These are phyloP conservation scores for Paramecium tetraurelia DNA, from an alignment of 73 alveolate genomes.

Conservation along the genomic window DNA sequence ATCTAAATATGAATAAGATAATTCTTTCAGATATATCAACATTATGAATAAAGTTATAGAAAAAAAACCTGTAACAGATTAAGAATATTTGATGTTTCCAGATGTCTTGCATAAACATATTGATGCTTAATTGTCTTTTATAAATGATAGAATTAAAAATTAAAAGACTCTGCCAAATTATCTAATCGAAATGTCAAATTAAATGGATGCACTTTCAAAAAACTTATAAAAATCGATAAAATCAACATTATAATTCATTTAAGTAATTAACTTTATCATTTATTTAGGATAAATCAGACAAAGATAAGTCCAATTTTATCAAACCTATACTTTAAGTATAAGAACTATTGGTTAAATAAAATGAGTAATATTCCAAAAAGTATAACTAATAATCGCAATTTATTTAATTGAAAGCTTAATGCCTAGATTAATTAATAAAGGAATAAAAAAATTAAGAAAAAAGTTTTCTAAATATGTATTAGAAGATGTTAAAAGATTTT, in stretches of 20 bases:
- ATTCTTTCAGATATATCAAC: not conserved
- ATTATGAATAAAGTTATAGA: not conserved
- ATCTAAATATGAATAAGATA: not conserved
- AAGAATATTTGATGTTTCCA: conserved; percentile 15
- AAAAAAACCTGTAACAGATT: not conserved
- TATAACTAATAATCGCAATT: not conserved
- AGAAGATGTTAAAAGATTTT: conserved; percentile 39
- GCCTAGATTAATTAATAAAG: not conserved
- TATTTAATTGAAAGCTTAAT: not conserved
- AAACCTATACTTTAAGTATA: not conserved
- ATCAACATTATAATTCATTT: not conserved
- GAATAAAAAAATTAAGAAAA: conserved; percentile 30
- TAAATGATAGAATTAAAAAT: conserved; percentile 31
- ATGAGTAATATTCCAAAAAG: not conserved
- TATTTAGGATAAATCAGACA: conserved; percentile 4
- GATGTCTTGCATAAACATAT: conserved; percentile 32
- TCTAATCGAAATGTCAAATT: not conserved
- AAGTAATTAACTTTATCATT: not conserved
- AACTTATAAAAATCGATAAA: not conserved
- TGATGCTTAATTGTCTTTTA: not conserved
- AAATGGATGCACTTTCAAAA: not conserved
- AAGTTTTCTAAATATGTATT: conserved; percentile 37
- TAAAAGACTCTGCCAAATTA: not conserved
- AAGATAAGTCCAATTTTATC: not conserved
- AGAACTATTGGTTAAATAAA: not conserved